These are phyloP conservation scores for Ophiostoma sp. DNA, from an alignment of 2,329 filamentous ascomycete genomes.

Conservation along the genomic window DNA sequence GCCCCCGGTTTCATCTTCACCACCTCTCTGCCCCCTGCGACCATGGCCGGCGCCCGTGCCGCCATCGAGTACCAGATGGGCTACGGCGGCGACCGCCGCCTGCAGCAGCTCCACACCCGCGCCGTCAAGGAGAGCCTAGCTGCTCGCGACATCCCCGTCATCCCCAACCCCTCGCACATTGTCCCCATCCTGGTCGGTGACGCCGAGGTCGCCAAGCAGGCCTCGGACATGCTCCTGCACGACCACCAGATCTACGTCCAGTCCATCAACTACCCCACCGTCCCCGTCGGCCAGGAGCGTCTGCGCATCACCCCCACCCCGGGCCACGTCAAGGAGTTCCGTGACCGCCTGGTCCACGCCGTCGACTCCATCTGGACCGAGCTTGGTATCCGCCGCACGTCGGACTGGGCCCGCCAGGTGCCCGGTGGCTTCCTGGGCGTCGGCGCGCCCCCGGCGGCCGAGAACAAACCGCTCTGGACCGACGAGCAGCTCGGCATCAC, in stretches of 20 bases:
- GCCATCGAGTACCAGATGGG: constrained; percentile 93
- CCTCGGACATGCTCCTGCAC: constrained; percentile 86
- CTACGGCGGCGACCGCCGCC: constrained; percentile 79
- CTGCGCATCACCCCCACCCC: constrained; percentile 95
- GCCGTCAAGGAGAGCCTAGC: constrained; percentile 84
- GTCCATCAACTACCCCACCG: constrained; percentile 98
- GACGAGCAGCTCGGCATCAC: constrained; percentile 81
- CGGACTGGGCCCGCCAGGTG: constrained; percentile 77
- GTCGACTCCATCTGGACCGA: constrained; percentile 86
- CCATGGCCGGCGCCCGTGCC: constrained; percentile 89
- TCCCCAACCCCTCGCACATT: constrained; percentile 96
- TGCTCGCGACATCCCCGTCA: constrained; percentile 85
- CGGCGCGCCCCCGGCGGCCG: constrained; percentile 65
- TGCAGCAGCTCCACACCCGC: constrained; percentile 95
- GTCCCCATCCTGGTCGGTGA: constrained; percentile 92
- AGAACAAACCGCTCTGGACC: constrained; percentile 81
- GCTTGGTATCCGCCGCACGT: constrained; percentile 87
- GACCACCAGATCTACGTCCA: constrained; percentile 96
- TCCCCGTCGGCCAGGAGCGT: constrained; percentile 95
- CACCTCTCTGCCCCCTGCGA: constrained; percentile 90
- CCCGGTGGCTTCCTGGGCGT: constrained; percentile 90
- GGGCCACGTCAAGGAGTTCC: constrained; percentile 81
- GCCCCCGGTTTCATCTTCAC: constrained; percentile 99
- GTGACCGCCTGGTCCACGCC: constrained; percentile 80
- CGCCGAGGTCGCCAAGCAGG: constrained; percentile 86